Evolutionary conservation across 768 basidiomycete species (phyloP), one percentile per base, ranked within the genome.

Genomic region (Hydnum rufescens): DNA sequence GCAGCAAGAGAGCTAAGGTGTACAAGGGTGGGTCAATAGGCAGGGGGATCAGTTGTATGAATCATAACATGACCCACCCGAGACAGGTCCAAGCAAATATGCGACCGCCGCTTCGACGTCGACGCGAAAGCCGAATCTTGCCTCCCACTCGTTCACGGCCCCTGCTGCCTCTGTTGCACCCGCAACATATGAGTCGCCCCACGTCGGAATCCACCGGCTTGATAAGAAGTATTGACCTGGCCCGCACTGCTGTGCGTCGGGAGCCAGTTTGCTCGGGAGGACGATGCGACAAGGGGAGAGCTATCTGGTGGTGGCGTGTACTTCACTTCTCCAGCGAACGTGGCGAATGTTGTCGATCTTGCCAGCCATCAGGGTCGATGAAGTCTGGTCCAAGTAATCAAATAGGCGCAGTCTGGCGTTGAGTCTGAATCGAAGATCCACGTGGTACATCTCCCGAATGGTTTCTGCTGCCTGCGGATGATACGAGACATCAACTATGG

Each of bases 21-120:
- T n/a, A n/a, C n/a, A n/a, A n/a, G n/a, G n/a, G n/a, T n/a, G n/a
- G n/a, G n/a, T n/a, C n/a, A n/a, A n/a, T n/a, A n/a, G n/a, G n/a
- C n/a, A n/a, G n/a, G n/a, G n/a, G n/a, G n/a, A n/a, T n/a, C n/a
- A n/a, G n/a, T n/a, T n/a, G n/a, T n/a, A n/a, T n/a, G n/a, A n/a
- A n/a, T n/a, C n/a, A n/a, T n/a, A n/a, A n/a, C n/a, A n/a, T 22
- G 28, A 61, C 76, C 52, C 58, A 85, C 83, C 84, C 51, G 80
- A 77, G 22, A 84, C 60, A 0, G 80, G 84, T 4, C 83, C 83
- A 0, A 81, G 63, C 0, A 82, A 32, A 62, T 85, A 85, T 3
- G 76, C 72, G 48, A 70, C 67, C 3, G 78, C 77, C 16, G 80
- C 75, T 52, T 80, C 65, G 23, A 80, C 49, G 62, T 86, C 80